Evolutionary conservation across 257 asterid species (phyloP).

Genomic region (Solanum chmielewskii): DNA sequence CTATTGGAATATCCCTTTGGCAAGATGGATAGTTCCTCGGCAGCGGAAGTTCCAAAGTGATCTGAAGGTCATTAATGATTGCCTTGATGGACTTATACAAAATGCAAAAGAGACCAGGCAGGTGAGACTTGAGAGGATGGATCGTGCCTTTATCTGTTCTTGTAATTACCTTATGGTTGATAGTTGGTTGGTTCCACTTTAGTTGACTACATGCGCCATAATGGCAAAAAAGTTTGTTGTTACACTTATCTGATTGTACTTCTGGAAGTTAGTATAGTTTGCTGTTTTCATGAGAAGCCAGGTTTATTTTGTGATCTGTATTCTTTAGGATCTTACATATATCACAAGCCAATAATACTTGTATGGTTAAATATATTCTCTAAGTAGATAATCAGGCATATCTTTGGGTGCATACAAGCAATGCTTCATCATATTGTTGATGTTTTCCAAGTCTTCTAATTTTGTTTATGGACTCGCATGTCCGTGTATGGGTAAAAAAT

Average conservation of each 20-base stretch:
- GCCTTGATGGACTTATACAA: conserved; percentile 77
- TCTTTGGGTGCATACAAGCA: too few relatives aligned
- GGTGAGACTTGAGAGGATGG: conserved; percentile 25
- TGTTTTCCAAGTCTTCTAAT: too few relatives aligned
- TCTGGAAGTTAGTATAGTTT: not conserved
- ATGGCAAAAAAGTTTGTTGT: not conserved
- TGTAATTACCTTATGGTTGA: not conserved
- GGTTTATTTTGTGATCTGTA: not conserved
- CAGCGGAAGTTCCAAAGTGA: conserved; percentile 83
- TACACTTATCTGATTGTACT: not conserved
- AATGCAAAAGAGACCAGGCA: conserved; percentile 91
- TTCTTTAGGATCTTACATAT: not conserved
- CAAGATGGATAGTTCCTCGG: conserved; percentile 84
- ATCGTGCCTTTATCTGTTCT: not conserved
- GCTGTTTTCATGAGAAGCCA: not conserved
- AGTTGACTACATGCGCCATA: not conserved
- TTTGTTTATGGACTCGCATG: too few relatives aligned
- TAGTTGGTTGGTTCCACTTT: not conserved
- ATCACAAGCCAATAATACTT: not conserved
- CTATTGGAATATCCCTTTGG: conserved; percentile 89
- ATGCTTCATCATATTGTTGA: too few relatives aligned
- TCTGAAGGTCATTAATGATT: conserved; percentile 79
- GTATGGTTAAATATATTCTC: not conserved
- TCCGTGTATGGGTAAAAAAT: too few relatives aligned
- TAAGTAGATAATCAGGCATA: too few relatives aligned